A percentile compares a stretch with the other conserved stretches of the same genome.
These are phyloP conservation scores for Colletotrichum sp. DNA, from an alignment of 2,329 filamentous ascomycete genomes.

Conservation along the genomic window DNA sequence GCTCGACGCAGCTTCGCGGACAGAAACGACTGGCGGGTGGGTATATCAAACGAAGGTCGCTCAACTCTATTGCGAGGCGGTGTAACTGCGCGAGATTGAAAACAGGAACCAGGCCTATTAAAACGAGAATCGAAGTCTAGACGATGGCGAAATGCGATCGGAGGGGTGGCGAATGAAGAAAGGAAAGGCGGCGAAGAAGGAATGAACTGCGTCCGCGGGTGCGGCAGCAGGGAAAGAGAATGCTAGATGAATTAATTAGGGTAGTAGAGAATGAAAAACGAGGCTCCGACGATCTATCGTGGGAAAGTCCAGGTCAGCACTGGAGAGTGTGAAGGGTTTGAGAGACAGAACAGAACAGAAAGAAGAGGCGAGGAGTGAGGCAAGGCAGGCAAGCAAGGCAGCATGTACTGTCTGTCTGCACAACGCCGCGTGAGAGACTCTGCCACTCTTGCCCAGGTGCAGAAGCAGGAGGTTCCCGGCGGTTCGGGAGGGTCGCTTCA, in stretches of 20 bases:
- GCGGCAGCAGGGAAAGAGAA: not conserved
- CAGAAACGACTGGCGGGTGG: slow-evolving; percentile 3
- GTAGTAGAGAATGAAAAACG: slow-evolving; percentile 1
- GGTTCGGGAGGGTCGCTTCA: slow-evolving; percentile 27
- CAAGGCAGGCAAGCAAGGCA: slow-evolving; percentile 13
- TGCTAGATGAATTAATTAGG: slow-evolving; percentile 16
- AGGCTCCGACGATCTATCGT: slow-evolving; percentile 9
- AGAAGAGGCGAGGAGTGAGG: slow-evolving; percentile 16
- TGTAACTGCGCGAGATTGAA: slow-evolving; percentile 15
- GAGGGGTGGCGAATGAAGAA: not conserved
- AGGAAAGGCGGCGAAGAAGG: slow-evolving; percentile 14
- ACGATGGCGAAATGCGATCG: not conserved
- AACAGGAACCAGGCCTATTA: slow-evolving; percentile 22
- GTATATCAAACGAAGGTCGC: slow-evolving; percentile 18
- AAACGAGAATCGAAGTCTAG: slow-evolving; percentile 20
- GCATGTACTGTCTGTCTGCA: slow-evolving; percentile 13
- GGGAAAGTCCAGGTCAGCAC: slow-evolving; percentile 9
- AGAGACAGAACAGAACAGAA: not conserved
- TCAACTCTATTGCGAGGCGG: slow-evolving; percentile 15
- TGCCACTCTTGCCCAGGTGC: slow-evolving; percentile 29
- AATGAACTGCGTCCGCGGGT: not conserved
- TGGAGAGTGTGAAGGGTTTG: not conserved
- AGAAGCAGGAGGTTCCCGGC: slow-evolving; percentile 26
- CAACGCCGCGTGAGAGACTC: not conserved
- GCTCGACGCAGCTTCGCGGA: slow-evolving; percentile 8